Evolutionary conservation across 129 eudicot genomes (phyloP).

Genomic region (Daucus carota): DH1_v3.0 NC_030382.2:25209501-25210000

Average conservation of each 20-base stretch:
- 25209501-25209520: conserved; percentile 4
- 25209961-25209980: background rate
- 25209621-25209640: background rate
- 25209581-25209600: background rate
- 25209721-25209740: background rate
- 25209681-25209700: background rate
- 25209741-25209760: background rate
- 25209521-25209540: conserved; percentile 7
- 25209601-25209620: background rate
- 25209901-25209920: background rate
- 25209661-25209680: background rate
- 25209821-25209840: background rate
- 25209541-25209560: conserved; percentile 18
- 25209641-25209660: background rate
- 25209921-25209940: background rate
- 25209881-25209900: background rate
- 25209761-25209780: conserved; percentile 1
- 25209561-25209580: background rate
- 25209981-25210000: background rate
- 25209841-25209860: background rate
- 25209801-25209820: background rate
- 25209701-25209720: background rate
- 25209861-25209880: background rate
- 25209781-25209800: background rate
- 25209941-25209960: background rate